Conservation (phyloP, 2,329 filamentous ascomycete species). For the Chrysosporium keratinophilum region DNA sequence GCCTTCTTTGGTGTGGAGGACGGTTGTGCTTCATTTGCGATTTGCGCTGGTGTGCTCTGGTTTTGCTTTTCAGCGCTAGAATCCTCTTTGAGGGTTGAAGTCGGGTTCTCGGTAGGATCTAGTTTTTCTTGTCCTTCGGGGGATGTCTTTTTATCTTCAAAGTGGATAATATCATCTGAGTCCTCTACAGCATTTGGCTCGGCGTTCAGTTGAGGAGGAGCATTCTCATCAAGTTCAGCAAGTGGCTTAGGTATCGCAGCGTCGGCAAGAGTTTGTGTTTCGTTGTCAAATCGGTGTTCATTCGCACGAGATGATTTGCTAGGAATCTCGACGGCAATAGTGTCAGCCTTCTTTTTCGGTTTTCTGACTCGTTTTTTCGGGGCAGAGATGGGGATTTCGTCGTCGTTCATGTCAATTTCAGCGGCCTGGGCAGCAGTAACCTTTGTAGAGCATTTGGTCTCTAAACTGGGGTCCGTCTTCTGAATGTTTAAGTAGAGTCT, state of each 20-base stretch:
- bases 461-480: not conserved
- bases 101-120: not conserved
- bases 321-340: conserved; percentile 4
- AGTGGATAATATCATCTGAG: not conserved
- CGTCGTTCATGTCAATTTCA: not conserved
- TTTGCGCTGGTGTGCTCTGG: not conserved
- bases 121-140: not conserved
- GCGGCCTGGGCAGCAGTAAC: not conserved
- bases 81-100: not conserved
- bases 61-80: not conserved
- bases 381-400: not conserved
- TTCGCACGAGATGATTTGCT: not conserved
- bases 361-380: conserved; percentile 38
- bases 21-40: not conserved
- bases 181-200: not conserved
- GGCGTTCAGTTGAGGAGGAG: not conserved
- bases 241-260: not conserved
- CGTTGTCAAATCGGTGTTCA: not conserved
- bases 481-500: not conserved
- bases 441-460: not conserved
- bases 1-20: conserved; percentile 11
- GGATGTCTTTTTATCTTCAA: not conserved
- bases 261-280: not conserved
- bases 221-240: not conserved
- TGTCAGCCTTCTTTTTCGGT: conserved; percentile 29